Conservation (phyloP, 164 flowering plant species). For the Annona squamosa region DNA sequence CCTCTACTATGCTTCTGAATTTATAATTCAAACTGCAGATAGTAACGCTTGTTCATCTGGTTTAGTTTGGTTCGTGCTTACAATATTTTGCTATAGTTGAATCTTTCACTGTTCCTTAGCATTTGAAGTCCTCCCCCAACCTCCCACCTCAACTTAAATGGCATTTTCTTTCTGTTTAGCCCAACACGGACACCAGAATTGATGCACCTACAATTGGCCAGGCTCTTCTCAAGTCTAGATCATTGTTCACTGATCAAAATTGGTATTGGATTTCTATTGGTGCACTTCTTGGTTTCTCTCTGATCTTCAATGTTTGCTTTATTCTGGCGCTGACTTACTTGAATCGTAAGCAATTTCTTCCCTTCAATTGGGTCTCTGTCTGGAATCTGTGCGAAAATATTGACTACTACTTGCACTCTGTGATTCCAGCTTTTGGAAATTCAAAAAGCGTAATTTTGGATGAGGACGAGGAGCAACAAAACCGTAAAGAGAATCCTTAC, state of each 20-base stretch:
- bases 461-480: constrained; percentile 17
- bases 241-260: constrained; percentile 34
- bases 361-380: not conserved
- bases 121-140: not conserved
- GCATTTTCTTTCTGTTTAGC: constrained; percentile 21
- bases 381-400: not conserved
- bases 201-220: constrained; percentile 42
- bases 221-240: constrained; percentile 39
- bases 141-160: not conserved
- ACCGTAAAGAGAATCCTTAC: constrained; percentile 9
- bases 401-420: not conserved
- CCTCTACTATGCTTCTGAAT: not conserved
- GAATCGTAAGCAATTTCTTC: constrained; percentile 31
- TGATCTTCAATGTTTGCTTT: constrained; percentile 47
- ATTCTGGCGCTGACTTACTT: constrained; percentile 43
- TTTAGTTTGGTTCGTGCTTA: not conserved
- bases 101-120: not conserved
- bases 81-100: not conserved
- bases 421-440: constrained; percentile 31
- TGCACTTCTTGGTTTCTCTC: constrained; percentile 42
- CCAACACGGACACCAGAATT: constrained; percentile 27
- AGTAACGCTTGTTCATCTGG: not conserved
- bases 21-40: not conserved
- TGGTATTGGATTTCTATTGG: constrained; percentile 59
- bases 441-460: constrained; percentile 22